Base-by-base conservation (phyloP, 2,329 filamentous ascomycete species). In the Teratosphaeria viscida region DNA sequence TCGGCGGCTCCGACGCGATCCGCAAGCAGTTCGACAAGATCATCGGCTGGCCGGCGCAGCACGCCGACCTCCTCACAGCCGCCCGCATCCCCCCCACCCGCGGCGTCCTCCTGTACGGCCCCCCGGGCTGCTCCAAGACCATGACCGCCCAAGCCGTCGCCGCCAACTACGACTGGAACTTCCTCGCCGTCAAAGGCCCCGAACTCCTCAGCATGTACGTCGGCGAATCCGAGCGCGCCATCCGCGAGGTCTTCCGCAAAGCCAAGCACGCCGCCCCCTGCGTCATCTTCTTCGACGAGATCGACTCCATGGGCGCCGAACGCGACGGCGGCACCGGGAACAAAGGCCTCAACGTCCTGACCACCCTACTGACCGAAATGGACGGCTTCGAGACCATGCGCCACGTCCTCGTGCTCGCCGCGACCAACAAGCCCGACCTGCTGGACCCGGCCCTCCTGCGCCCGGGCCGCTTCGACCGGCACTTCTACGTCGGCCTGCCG, bases 171-270 rank as follows among this genome's bases (percentile, higher is more conserved):
- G 88, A 88, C 3, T 86, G 95, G 74, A 96, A 96, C 73, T 96
- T 96, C 78, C 86, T 96, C 70, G 88, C 91, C 8, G 89, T 97
- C 65, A 96, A 96, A 75, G 92, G 91, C 29, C 90, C 90, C 39
- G 92, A 96, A 74, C 82, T 96, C 12, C 85, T 96, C 61, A 95
- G 91, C 75, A 96, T 95, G 89, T 97, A 96, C 74, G 92, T 97
- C 19, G 92, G 92, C 62, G 92, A 97, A 73, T 92, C 91, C 1
- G 92, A 97, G 75, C 85, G 90, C 11, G 86, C 88, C 7, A 82
- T 96, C 52, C 85, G 92, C 43, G 88, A 90, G 59, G 84, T 96
- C 1, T 96, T 97, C 72, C 82, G 86, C 57, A 89, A 92, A 66
- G 92, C 92, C 1, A 82, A 88, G 52, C 86, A 87, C n/a, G 92